Conservation (phyloP, 83 land plant genomes). For the Diphasiastrum complanatum region DNA sequence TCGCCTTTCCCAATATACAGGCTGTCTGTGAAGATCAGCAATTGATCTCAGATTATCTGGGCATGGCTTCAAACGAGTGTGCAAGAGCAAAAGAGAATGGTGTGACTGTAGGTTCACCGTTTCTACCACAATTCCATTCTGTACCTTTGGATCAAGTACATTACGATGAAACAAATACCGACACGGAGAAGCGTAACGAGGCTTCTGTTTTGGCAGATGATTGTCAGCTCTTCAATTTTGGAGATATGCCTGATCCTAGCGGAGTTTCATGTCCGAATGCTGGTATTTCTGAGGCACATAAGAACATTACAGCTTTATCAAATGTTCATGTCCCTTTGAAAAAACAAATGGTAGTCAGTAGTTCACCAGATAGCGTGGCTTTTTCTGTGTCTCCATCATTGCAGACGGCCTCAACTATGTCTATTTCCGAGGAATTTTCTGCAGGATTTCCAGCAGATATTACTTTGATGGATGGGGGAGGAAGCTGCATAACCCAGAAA, state of each 20-base stretch:
- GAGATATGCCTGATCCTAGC: neutral
- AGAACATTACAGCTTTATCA: too few species aligned
- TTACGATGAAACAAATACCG: neutral
- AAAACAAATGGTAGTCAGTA: too few species aligned
- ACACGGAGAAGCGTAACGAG: neutral
- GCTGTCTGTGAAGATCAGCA: conserved; percentile 49
- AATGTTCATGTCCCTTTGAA: too few species aligned
- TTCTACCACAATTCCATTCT: neutral
- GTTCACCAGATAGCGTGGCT: too few species aligned
- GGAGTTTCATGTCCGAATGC: neutral
- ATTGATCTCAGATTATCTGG: conserved; percentile 54
- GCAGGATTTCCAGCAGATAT: too few species aligned
- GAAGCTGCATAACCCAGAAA: too few species aligned
- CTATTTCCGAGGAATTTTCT: too few species aligned
- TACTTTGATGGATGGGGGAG: too few species aligned
- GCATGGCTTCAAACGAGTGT: conserved; percentile 22
- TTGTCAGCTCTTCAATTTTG: neutral
- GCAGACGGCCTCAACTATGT: too few species aligned
- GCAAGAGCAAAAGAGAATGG: neutral
- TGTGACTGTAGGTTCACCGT: neutral
- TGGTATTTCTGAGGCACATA: too few species aligned
- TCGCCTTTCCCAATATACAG: conserved; percentile 58
- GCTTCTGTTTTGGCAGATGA: too few species aligned
- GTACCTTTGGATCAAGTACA: neutral
- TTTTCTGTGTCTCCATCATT: too few species aligned